Base-by-base conservation (phyloP, 1,284 basidiomycete genomes). In the Tausonia pullulans region DNA sequence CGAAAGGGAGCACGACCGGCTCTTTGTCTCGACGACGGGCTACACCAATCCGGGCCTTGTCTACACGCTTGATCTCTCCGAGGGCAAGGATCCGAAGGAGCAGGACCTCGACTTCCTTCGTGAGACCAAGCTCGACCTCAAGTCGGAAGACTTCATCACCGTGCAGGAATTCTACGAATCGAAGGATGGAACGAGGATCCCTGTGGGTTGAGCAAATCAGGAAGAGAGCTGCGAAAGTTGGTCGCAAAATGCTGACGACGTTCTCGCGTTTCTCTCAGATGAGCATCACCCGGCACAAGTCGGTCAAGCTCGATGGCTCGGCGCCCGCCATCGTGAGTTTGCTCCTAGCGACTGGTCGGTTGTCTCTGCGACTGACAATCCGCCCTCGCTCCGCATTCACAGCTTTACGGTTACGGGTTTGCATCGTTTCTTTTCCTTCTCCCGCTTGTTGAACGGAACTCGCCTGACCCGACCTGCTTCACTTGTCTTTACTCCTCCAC, bases 221-320 rank as follows among this genome's bases (percentile, higher is more conserved):
- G 13, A 5, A 3, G 11, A 8, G 3, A 16, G 5, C 39, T 4
- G 40, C 39, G 8, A 1, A 39, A 40, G 10, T 44, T 51, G 4
- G n/a, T 13, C 27, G 27, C 2, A 14, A 7, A 16, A 6, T 27
- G 4, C 9, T 51, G 48, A 14, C 40, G 45, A 41, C 46, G 11
- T 9, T 41, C 43, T 46, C 13, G 40, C 5, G 3, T 44, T 49
- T 16, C 10, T 43, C 11, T 0, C 48, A 63, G 2, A 90, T 93
- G 88, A 93, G 91, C 72, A 81, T 93, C 65, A 88, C 91, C 44
- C 81, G 84, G 60, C 87, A 87, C 71, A 87, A 87, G 72, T 81
- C 80, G 39, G 87, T 86, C 16, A 78, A 81, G 69, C 79, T 83
- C 62, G 87, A 92, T 69, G 89, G 89, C 8, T 86, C 84, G 0